Conservation (phyloP, 2,329 filamentous ascomycete species). For the Trichoderma endophyticum region DNA sequence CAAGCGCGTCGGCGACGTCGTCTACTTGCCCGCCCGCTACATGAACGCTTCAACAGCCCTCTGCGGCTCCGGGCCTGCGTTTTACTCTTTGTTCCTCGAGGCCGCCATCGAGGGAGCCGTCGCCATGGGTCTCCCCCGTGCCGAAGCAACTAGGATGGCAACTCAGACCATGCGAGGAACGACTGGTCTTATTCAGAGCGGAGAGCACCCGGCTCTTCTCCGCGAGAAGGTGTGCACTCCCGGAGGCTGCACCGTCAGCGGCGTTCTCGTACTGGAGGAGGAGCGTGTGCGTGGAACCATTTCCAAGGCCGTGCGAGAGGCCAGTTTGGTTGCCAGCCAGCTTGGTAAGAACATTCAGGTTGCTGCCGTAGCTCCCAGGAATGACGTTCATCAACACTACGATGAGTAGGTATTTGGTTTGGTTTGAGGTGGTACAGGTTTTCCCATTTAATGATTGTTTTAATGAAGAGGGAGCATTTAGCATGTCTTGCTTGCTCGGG, state of each 20-base stretch:
- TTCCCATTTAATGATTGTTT: neutral
- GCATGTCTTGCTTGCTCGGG: slow-evolving; percentile 8
- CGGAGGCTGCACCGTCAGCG: slow-evolving; percentile 74
- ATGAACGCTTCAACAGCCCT: slow-evolving; percentile 75
- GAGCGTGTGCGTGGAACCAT: slow-evolving; percentile 65
- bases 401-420: neutral
- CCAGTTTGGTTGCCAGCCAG: slow-evolving; percentile 66
- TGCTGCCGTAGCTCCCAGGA: slow-evolving; percentile 35
- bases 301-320: slow-evolving; percentile 66
- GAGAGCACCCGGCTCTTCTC: slow-evolving; percentile 72
- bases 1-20: slow-evolving; percentile 67
- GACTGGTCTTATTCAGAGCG: slow-evolving; percentile 63
- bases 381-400: slow-evolving; percentile 16
- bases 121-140: slow-evolving; percentile 71
- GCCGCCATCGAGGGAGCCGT: slow-evolving; percentile 74
- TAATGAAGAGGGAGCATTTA: neutral
- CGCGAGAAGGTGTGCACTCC: slow-evolving; percentile 75
- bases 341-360: slow-evolving; percentile 43
- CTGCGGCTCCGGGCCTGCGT: slow-evolving; percentile 71
- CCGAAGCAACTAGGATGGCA: slow-evolving; percentile 72
- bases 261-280: slow-evolving; percentile 70
- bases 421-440: neutral
- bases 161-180: slow-evolving; percentile 76
- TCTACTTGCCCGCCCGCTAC: slow-evolving; percentile 60
- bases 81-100: slow-evolving; percentile 73